A percentile compares a stretch with the other conserved stretches of the same genome.
These are phyloP conservation scores for Aspergillus ibericus DNA, from an alignment of 2,329 filamentous ascomycete species.

Conservation along the genomic window DNA sequence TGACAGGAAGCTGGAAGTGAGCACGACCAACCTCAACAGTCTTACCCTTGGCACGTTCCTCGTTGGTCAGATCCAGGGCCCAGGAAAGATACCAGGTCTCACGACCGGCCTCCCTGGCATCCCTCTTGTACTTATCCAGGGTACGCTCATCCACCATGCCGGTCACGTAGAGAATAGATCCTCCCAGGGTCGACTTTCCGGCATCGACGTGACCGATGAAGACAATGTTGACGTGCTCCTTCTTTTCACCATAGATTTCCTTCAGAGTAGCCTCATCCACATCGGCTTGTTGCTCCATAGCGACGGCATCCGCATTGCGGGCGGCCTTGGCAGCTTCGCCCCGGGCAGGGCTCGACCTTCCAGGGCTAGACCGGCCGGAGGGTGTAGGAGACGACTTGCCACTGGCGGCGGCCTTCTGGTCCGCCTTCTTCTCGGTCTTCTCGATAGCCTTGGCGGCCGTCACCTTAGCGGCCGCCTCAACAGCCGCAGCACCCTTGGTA, in stretches of 20 bases:
- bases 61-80: conserved; percentile 95
- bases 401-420: conserved; percentile 50
- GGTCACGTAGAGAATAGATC: conserved; percentile 86
- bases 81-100: conserved; percentile 99
- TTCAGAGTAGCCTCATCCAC: conserved; percentile 82
- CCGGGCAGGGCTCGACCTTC: conserved; percentile 70
- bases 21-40: conserved; percentile 95
- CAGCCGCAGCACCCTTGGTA: conserved; percentile 46
- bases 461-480: conserved; percentile 76
- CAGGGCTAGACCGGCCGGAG: conserved; percentile 79
- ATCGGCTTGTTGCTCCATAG: conserved; percentile 76
- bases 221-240: conserved; percentile 83
- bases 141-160: conserved; percentile 99
- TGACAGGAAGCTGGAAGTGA: conserved; percentile 77
- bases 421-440: conserved; percentile 73
- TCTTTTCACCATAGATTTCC: conserved; percentile 87
- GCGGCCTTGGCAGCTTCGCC: conserved; percentile 57
- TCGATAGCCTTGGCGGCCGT: conserved; percentile 85
- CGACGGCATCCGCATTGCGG: conserved; percentile 78
- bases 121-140: conserved; percentile 95
- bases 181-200: conserved; percentile 94
- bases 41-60: conserved; percentile 94
- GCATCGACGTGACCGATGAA: conserved; percentile 98
- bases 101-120: conserved; percentile 92
- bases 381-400: conserved; percentile 79